A percentile compares a stretch with the other conserved stretches of the same genome.
Conservation (phyloP, 1,139 yeast species). For the Kluyveromyces sp. region DNA sequence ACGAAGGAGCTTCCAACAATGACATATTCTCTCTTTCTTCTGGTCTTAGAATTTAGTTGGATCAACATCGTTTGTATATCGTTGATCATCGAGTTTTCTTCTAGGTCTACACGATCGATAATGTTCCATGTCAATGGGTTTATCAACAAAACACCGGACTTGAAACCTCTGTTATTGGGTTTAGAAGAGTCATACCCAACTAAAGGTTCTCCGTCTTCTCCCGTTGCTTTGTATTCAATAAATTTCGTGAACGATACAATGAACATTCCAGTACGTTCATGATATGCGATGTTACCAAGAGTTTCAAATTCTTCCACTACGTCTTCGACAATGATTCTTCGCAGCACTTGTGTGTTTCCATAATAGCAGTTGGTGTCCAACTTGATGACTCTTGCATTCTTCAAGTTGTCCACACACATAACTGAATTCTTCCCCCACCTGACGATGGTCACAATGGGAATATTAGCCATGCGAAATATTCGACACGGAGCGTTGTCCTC, state of each 20-base stretch:
- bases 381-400: conserved; percentile 66
- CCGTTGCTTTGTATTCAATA: conserved; percentile 58
- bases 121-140: conserved; percentile 74
- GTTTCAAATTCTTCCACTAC: conserved; percentile 47
- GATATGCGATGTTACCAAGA: conserved; percentile 65
- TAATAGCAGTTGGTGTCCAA: conserved; percentile 39
- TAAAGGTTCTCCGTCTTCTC: conserved; percentile 65
- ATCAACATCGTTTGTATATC: conserved; percentile 32
- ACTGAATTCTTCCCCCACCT: conserved; percentile 34
- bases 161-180: conserved; percentile 47
- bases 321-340: conserved; percentile 35
- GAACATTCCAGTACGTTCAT: conserved; percentile 59
- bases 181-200: conserved; percentile 51
- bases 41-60: conserved; percentile 42
- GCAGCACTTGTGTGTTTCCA: conserved; percentile 60
- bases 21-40: conserved; percentile 58
- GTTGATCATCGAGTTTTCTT: conserved; percentile 56
- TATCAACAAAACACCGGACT: conserved; percentile 56
- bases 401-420: conserved; percentile 64
- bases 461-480: conserved; percentile 59
- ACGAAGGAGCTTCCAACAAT: conserved; percentile 74
- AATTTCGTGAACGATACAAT: conserved; percentile 58
- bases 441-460: conserved; percentile 53
- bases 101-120: conserved; percentile 62
- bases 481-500: conserved; percentile 59